Evolutionary conservation across 108 stramenopile species (phyloP).

Genomic region (Schizochytrium sp.): DNA sequence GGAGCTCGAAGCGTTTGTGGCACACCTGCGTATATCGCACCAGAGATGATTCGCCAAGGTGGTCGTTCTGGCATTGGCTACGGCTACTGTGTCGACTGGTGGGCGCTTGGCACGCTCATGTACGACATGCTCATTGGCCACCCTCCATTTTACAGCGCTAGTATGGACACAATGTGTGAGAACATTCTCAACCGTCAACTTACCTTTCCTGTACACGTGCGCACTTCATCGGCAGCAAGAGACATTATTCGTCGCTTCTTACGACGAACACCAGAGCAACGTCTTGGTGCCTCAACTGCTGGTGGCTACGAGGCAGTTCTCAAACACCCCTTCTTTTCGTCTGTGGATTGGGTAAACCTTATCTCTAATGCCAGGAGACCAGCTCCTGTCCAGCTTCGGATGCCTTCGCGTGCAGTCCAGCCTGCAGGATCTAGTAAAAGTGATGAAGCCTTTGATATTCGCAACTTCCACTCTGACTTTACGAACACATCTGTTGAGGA

Average conservation of each 20-base stretch:
- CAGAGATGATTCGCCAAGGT: slow-evolving; percentile 75
- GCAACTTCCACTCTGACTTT: slow-evolving; percentile 56
- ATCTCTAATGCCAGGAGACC: slow-evolving; percentile 12
- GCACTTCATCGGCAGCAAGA: not conserved
- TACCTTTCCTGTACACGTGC: slow-evolving; percentile 10
- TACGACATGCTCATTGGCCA: slow-evolving; percentile 75
- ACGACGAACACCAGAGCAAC: slow-evolving; percentile 25
- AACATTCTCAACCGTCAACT: slow-evolving; percentile 24
- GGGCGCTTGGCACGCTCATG: slow-evolving; percentile 73
- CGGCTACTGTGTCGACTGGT: slow-evolving; percentile 76
- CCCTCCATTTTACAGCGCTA: slow-evolving; percentile 61
- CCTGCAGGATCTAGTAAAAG: not conserved
- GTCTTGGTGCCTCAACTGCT: slow-evolving; percentile 15
- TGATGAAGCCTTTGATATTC: not conserved
- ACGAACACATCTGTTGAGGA: not conserved
- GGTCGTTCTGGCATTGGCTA: slow-evolving; percentile 70
- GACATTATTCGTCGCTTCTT: slow-evolving; percentile 49
- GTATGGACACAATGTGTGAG: slow-evolving; percentile 58
- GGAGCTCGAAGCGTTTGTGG: slow-evolving; percentile 73
- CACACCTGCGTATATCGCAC: slow-evolving; percentile 65
- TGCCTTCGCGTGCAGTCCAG: not conserved
- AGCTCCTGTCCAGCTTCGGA: not conserved
- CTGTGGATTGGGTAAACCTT: slow-evolving; percentile 92
- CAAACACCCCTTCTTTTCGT: slow-evolving; percentile 86
- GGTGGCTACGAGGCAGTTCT: slow-evolving; percentile 74